phyloP scores from a whole-genome alignment of 345 rosid genomes.

The Linum lewisii region DNA sequence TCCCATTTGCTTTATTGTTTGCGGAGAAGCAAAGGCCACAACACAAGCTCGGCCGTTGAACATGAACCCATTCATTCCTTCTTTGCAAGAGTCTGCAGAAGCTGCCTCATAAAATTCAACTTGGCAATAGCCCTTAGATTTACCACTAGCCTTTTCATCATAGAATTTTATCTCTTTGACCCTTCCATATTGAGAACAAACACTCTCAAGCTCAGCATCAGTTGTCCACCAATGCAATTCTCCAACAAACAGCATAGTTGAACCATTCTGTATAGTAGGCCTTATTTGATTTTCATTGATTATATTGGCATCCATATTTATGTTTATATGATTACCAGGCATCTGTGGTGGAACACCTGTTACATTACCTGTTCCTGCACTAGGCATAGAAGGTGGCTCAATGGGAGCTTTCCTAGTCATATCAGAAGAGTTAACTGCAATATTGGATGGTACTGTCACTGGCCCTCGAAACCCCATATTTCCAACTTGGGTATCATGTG shows the following conservation, averaged over 20 bases:
- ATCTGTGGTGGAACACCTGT: slow-evolving; percentile 43
- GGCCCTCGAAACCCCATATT: slow-evolving; percentile 42
- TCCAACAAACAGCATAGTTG: slow-evolving; percentile 59
- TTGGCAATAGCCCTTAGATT: slow-evolving; percentile 80
- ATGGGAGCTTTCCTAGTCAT: slow-evolving; percentile 35
- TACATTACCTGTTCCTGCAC: slow-evolving; percentile 37
- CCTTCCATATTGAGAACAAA: slow-evolving; percentile 49
- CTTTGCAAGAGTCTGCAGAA: slow-evolving; percentile 66
- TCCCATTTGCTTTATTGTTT: slow-evolving; percentile 57
- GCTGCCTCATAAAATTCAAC: slow-evolving; percentile 67
- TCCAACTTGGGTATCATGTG: slow-evolving; percentile 36
- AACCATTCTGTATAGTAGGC: slow-evolving; percentile 6
- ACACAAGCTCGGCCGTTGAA: slow-evolving; percentile 75
- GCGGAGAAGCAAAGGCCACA: slow-evolving; percentile 72
- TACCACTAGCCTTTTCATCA: slow-evolving; percentile 85
- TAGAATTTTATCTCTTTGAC: slow-evolving; percentile 82
- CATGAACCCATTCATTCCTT: slow-evolving; percentile 60
- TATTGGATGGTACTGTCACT: slow-evolving; percentile 28
- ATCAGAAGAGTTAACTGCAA: slow-evolving; percentile 31
- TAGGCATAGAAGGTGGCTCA: slow-evolving; percentile 40
- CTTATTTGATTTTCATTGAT: slow-evolving; percentile 14
- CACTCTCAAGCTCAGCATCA: slow-evolving; percentile 68
- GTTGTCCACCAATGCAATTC: slow-evolving; percentile 96
- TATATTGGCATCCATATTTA: slow-evolving; percentile 9
- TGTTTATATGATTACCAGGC: slow-evolving; percentile 46